Evolutionary conservation across 352 stramenopile genomes (phyloP), one percentile per base, ranked within the genome.

Genomic region (Elongisporangium prolatum): DNA sequence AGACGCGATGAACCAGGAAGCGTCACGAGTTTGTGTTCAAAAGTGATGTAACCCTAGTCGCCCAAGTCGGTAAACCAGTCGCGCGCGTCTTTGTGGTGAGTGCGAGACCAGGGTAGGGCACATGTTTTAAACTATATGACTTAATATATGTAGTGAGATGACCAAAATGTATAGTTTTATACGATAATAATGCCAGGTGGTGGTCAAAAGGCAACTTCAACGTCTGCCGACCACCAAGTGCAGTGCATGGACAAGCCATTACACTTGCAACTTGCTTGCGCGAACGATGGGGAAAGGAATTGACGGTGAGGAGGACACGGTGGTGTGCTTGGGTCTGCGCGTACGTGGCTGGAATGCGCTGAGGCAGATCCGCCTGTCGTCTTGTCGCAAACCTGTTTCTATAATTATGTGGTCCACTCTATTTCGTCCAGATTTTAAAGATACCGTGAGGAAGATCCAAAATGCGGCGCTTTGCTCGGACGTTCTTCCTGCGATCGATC

Each of bases 401-500:
- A 44, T 17, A 44, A 44, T 44, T 44, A 44, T 11, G 34, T 44
- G 34, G 34, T 4, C 34, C 34, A 44, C 34, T 44, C 34, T 44
- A 44, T 14, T 44, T 44, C 2, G 34, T 2, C 4, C 34, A 44
- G 14, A 9, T 8, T 44, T 17, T 4, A 2, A 44, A 44, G 10
- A 44, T 7, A 44, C 10, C n/a, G 17, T 17, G 34, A 13, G 34
- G 34, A 13, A 44, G 34, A 44, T 44, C 17, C 34, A 56, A 37
- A 44, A 67, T 62, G 61, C 56, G 74, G 37, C 24, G 21, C 25
- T 84, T 84, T 63, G 69, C 64, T 8, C 66, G 74, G 22, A 52
- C 67, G 13, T 44, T 40, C 44, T 85, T 87, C 64, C 60, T 88
- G 17, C 71, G 69, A 25, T 64, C 60, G 8, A 50, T 88, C 53